Base-by-base conservation (phyloP, 129 eudicot species). In the Flaveria trinervia region DNA sequence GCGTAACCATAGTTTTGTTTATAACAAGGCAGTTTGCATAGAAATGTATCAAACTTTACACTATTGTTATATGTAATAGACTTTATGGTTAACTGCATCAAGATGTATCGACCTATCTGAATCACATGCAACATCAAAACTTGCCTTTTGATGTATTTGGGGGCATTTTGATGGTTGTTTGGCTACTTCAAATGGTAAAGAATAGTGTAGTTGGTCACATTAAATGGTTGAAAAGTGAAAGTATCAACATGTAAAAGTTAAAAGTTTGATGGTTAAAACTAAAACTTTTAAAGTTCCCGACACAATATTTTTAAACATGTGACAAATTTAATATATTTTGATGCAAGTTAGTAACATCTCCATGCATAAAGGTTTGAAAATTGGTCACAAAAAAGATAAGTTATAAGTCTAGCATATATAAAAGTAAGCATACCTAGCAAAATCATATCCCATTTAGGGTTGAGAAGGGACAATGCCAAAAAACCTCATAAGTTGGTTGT, bases 31-130 rank as follows among this genome's bases (percentile, higher is more conserved):
- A 56, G 8, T 56, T 56, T 18, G 64, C 30, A 7, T 18, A 56
- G 25, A 56, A 56, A 56, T 20, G 64, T 56, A 54, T 54, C 23
- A 6, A 54, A 54, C 60, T 54, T 17, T 54, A 54, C 28, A 56
- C 28, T 56, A 18, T 56, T 56, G 60, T 54, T 54, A 54, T 54
- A 54, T n/a, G 60, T 54, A 54, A 54, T n/a, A 54, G 60, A 54
- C 60, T 54, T 5, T 50, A 2, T 4, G 55, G 60, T 54, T 54
- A 54, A n/a, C 60, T 54, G n/a, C 23, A 54, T 5, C 10, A 54
- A 54, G n/a, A n/a, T 54, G 14, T 20, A 57, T 57, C 26, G 5
- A 57, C 30, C 36, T 22, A 22, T 59, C 25, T 23, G 7, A 23
- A 59, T 59, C 36, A 0, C 5, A 59, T 59, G 16, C 14, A 9